These are phyloP conservation scores for Fusarium annulatum DNA, from an alignment of 2,329 filamentous ascomycete species.

Conservation along the genomic window DNA sequence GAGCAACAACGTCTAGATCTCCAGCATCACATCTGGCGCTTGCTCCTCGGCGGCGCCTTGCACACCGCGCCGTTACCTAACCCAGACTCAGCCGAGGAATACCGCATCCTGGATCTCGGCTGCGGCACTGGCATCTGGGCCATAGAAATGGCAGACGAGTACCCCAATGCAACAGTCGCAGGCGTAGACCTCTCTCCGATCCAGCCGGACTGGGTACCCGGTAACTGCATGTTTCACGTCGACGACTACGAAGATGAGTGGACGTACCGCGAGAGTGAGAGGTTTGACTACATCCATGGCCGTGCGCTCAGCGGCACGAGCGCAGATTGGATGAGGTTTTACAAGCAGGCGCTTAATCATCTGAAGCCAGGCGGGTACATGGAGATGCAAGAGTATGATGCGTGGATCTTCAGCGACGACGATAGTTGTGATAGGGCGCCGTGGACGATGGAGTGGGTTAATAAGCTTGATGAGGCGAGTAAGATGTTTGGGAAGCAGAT, in stretches of 20 bases:
- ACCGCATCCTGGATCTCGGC: slow-evolving; percentile 66
- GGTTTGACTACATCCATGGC: slow-evolving; percentile 54
- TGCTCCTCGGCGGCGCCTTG: slow-evolving; percentile 40
- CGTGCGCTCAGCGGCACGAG: slow-evolving; percentile 51
- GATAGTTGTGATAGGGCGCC: slow-evolving; percentile 51
- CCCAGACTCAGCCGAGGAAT: slow-evolving; percentile 12
- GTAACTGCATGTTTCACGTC: slow-evolving; percentile 72
- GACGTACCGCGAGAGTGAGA: slow-evolving; percentile 45
- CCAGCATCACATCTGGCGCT: slow-evolving; percentile 49
- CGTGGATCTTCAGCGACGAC: slow-evolving; percentile 54
- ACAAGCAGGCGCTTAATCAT: slow-evolving; percentile 42
- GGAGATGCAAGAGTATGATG: slow-evolving; percentile 55
- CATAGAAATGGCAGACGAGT: slow-evolving; percentile 66
- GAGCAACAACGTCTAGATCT: slow-evolving; percentile 54
- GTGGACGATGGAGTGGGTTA: slow-evolving; percentile 55
- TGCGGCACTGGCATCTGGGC: slow-evolving; percentile 72
- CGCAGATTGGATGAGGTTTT: slow-evolving; percentile 48
- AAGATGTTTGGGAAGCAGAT: slow-evolving; percentile 53
- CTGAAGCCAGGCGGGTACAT: slow-evolving; percentile 52
- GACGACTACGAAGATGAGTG: slow-evolving; percentile 70
- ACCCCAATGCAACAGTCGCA: slow-evolving; percentile 50
- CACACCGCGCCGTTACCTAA: slow-evolving; percentile 45
- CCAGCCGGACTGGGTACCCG: slow-evolving; percentile 65
- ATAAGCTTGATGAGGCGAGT: slow-evolving; percentile 51
- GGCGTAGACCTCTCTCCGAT: slow-evolving; percentile 70